A percentile compares a stretch with the other conserved stretches of the same genome.
Conservation (phyloP, 352 stramenopile genomes). For the Phytophthora colocasiae region DNA sequence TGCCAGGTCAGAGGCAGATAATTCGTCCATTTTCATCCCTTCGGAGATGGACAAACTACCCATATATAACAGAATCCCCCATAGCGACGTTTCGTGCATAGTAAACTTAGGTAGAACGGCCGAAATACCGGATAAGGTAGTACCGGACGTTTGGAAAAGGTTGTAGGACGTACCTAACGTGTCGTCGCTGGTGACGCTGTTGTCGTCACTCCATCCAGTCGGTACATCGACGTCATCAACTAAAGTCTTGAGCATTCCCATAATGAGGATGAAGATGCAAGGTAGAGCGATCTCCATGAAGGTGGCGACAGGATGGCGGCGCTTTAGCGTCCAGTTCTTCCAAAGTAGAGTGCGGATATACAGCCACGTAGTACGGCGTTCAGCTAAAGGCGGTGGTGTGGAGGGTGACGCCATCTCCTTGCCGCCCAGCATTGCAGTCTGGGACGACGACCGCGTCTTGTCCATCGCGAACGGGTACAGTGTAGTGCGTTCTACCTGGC, state of each 20-base stretch:
- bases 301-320: constrained; percentile 57
- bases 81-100: constrained; percentile 60
- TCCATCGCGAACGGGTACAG: constrained; percentile 9
- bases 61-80: constrained; percentile 60
- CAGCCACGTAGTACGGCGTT: constrained; percentile 38
- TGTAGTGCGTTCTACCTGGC: not conserved
- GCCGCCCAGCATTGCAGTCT: constrained; percentile 24
- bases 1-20: constrained; percentile 34
- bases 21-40: constrained; percentile 50
- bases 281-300: constrained; percentile 63
- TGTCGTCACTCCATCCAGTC: constrained; percentile 54
- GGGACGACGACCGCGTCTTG: constrained; percentile 26
- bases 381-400: constrained; percentile 15
- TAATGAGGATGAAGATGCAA: constrained; percentile 64
- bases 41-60: constrained; percentile 48
- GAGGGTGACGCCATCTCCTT: constrained; percentile 9
- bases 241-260: constrained; percentile 62
- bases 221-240: constrained; percentile 58
- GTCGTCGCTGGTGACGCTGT: constrained; percentile 24
- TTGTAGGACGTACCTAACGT: constrained; percentile 55
- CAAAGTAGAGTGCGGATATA: constrained; percentile 40
- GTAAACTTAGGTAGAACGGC: constrained; percentile 54
- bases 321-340: constrained; percentile 79
- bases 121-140: constrained; percentile 36
- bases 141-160: constrained; percentile 51